Evolutionary conservation across 768 basidiomycete species (phyloP).

Genomic region (Sarcodon sp.): DNA sequence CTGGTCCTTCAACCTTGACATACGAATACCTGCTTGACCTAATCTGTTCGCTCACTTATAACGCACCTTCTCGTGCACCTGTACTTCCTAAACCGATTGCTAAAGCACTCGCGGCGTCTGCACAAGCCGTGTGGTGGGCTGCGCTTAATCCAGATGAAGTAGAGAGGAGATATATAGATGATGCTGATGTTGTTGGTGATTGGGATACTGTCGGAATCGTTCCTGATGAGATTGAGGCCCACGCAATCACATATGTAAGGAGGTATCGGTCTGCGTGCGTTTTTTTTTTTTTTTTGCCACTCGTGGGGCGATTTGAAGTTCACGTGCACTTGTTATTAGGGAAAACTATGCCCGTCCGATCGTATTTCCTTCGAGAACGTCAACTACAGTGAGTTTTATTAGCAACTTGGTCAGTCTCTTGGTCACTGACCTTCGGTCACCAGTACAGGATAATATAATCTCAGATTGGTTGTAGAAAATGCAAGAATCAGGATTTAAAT

Average conservation of each 20-base stretch:
- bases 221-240: slow-evolving; percentile 77
- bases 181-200: slow-evolving; percentile 58
- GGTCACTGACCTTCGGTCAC: too few species aligned
- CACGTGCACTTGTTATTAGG: too few species aligned
- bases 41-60: slow-evolving; percentile 70
- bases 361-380: too few species aligned
- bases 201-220: slow-evolving; percentile 76
- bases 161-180: slow-evolving; percentile 75
- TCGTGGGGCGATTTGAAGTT: too few species aligned
- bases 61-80: slow-evolving; percentile 57
- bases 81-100: slow-evolving; percentile 68
- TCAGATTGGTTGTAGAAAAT: too few species aligned
- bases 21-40: slow-evolving; percentile 72
- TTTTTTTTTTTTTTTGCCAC: neutral
- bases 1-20: slow-evolving; percentile 81
- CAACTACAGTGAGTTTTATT: too few species aligned
- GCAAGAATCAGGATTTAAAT: too few species aligned
- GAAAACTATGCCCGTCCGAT: too few species aligned
- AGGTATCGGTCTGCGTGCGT: slow-evolving; percentile 84
- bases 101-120: slow-evolving; percentile 45
- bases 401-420: too few species aligned
- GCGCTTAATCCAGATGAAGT: slow-evolving; percentile 86
- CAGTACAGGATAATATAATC: too few species aligned
- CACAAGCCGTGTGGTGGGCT: slow-evolving; percentile 81
- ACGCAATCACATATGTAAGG: slow-evolving; percentile 84